A percentile compares a stretch with the other conserved stretches of the same genome.
Evolutionary conservation across 148 eudicot genomes (phyloP).

Genomic region (Simmondsia chinensis): DNA sequence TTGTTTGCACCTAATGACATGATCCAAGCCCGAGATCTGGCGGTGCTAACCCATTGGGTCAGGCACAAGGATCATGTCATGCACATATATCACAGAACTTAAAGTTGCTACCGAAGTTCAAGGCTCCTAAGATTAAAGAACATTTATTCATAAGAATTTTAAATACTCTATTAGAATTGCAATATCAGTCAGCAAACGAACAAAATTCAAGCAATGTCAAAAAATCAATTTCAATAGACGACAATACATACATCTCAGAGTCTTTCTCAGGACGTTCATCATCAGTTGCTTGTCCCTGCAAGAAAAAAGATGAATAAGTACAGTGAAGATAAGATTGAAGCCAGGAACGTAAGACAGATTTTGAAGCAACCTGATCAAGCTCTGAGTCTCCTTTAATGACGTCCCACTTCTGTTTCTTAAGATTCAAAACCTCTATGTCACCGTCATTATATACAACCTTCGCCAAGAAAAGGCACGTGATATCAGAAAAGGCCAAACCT

Average conservation of each 20-base stretch:
- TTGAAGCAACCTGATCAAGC: slow-evolving; percentile 26
- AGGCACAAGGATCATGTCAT: too few species aligned
- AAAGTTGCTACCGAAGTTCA: too few species aligned
- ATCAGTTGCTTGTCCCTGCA: slow-evolving; percentile 44
- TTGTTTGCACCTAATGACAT: too few species aligned
- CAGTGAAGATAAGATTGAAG: slow-evolving; percentile 1
- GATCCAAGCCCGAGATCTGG: too few species aligned
- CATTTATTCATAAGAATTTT: too few species aligned
- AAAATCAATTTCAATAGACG: neutral
- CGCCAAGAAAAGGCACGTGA: slow-evolving; percentile 1
- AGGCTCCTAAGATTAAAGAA: too few species aligned
- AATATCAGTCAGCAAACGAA: neutral
- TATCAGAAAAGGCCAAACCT: too few species aligned
- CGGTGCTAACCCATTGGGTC: too few species aligned
- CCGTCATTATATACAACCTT: slow-evolving; percentile 65
- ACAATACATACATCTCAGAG: slow-evolving; percentile 56
- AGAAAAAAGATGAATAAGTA: slow-evolving; percentile 9
- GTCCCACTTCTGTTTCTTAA: slow-evolving; percentile 46
- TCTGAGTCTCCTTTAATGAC: slow-evolving; percentile 14
- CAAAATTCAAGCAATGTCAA: neutral
- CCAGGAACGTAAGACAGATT: neutral
- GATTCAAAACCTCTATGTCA: slow-evolving; percentile 48
- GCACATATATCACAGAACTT: too few species aligned
- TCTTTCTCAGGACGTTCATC: slow-evolving; percentile 36
- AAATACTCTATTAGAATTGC: neutral